Evolutionary conservation across 345 rosid species (phyloP), one percentile per base, ranked within the genome.

Genomic region (Brassica incana): DNA sequence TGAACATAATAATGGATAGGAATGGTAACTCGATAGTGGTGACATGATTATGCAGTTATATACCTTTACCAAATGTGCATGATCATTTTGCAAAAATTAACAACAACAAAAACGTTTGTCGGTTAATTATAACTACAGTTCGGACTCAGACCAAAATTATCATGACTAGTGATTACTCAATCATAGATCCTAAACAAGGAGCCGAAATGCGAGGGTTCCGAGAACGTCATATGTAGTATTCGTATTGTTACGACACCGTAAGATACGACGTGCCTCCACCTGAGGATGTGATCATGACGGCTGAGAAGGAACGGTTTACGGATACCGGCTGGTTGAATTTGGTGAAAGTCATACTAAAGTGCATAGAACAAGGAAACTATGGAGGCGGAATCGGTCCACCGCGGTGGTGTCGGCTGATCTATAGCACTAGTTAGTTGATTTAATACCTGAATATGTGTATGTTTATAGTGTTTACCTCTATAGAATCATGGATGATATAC

Each of bases 201-300:
- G 38, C 67, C 0, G 84, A 91, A 0, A 95, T 95, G 99, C 80
- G 90, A 0, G 73, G 77, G 10, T 91, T 92, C 62, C 88, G 99
- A 0, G 90, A 89, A 12, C 91, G 86, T 52, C 88, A 78, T 35
- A 92, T 92, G 91, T 95, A 92, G 59, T 95, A 95, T 67, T 90
- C 99, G 0, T 92, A 95, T 36, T 95, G 99, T 67, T 91, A 95
- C 0, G 99, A 95, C 25, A 70, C 80, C 0, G 0, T 90, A 3
- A 64, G 98, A 23, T 95, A 95, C 67, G 86, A 89, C 0, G 76
- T 85, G 25, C 81, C 91, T 0, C 88, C 81, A 0, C 96, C 99
- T 0, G 98, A 95, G 69, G 93, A 97, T 23, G 92, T 86, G 20
- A 78, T 90, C 5, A 77, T 73, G 72, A 78, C 84, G 0, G 14